These are phyloP conservation scores for Arthrocladium fulminans DNA, from an alignment of 2,329 filamentous ascomycete genomes.

Conservation along the genomic window DNA sequence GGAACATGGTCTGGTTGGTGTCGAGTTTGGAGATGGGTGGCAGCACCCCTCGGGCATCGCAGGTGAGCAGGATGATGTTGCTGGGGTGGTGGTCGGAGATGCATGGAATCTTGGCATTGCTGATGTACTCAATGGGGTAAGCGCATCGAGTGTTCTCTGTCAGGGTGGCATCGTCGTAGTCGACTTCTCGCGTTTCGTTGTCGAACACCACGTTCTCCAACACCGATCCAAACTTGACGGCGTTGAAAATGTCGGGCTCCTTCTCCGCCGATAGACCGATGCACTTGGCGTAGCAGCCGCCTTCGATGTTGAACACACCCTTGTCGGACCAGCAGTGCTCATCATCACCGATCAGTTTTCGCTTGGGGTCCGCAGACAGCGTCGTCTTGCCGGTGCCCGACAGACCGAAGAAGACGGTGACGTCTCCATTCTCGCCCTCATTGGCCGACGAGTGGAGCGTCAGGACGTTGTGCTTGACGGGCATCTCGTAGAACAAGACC, in stretches of 20 bases:
- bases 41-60: conserved; percentile 92
- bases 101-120: conserved; percentile 98
- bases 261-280: conserved; percentile 96
- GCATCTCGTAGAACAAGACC: conserved; percentile 99
- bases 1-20: conserved; percentile 97
- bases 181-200: conserved; percentile 75
- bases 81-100: conserved; percentile 75
- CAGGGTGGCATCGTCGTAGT: conserved; percentile 90
- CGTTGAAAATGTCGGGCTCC: conserved; percentile 94
- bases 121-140: conserved; percentile 98
- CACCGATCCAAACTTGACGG: conserved; percentile 93
- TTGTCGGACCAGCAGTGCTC: conserved; percentile 99
- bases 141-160: conserved; percentile 98
- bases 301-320: conserved; percentile 99
- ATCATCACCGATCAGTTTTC: conserved; percentile 91
- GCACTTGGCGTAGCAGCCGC: conserved; percentile 98
- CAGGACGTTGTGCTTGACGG: conserved; percentile 97
- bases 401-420: conserved; percentile 98
- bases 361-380: conserved; percentile 91
- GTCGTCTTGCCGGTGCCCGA: conserved; percentile 99
- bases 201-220: conserved; percentile 99
- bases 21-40: conserved; percentile 96
- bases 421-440: conserved; percentile 87
- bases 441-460: conserved; percentile 98
- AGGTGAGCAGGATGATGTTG: conserved; percentile 98